Percentiles rank a stretch among this genome's conserved stretches.
Evolutionary conservation across 192 early-diverging fungal species (phyloP).

Genomic region (Coemansia sp.): DNA sequence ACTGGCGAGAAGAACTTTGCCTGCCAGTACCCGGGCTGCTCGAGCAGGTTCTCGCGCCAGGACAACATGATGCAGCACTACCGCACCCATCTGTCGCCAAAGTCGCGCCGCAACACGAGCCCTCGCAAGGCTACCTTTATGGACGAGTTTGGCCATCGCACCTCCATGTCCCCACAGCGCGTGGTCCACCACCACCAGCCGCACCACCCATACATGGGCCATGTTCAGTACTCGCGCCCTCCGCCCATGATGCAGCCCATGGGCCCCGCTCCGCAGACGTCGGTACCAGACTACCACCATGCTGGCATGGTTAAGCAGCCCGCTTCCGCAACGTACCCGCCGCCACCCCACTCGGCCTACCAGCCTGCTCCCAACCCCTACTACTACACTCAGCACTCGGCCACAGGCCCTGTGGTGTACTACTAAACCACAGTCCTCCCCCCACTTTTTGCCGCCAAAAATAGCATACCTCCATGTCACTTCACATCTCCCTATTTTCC

Average conservation of each 20-base stretch:
- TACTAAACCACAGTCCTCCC: background rate
- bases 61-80: constrained; percentile 89
- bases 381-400: constrained; percentile 4
- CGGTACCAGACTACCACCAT: background rate
- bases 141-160: constrained; percentile 4
- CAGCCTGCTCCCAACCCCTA: background rate
- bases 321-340: background rate
- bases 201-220: constrained; percentile 3
- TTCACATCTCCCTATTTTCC: background rate
- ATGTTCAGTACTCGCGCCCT: constrained; percentile 5
- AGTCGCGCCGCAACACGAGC: constrained; percentile 57
- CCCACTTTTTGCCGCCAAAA: background rate
- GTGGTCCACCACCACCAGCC: background rate
- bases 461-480: background rate
- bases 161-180: background rate
- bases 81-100: constrained; percentile 72
- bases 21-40: constrained; percentile 67
- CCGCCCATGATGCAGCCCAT: background rate
- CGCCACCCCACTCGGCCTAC: background rate
- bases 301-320: background rate
- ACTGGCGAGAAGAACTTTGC: constrained; percentile 78
- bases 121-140: constrained; percentile 38
- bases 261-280: constrained; percentile 1
- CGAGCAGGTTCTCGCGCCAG: constrained; percentile 70
- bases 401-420: constrained; percentile 1